Percentiles rank a stretch among this genome's conserved stretches.
phyloP scores from a whole-genome alignment of 306 rosid species.

The Vigna hirtella region DNA sequence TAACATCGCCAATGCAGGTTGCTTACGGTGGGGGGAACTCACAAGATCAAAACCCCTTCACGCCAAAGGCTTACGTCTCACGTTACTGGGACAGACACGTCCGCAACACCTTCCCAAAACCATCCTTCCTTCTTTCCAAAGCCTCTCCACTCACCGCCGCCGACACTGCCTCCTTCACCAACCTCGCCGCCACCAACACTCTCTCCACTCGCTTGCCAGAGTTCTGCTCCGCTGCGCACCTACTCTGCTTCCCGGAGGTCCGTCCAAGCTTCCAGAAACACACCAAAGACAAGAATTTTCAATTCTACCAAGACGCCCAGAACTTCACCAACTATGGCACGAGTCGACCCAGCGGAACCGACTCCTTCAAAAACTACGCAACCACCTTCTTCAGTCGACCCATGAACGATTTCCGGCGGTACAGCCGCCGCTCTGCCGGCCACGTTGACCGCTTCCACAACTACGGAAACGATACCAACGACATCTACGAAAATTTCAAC shows the following conservation, averaged over 20 bases:
- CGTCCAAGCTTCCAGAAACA: slow-evolving; percentile 56
- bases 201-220: slow-evolving; percentile 67
- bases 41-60: slow-evolving; percentile 65
- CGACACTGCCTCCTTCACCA: slow-evolving; percentile 56
- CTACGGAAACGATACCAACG: slow-evolving; percentile 58
- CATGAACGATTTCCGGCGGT: slow-evolving; percentile 69
- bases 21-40: slow-evolving; percentile 28
- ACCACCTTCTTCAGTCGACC: neutral
- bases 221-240: slow-evolving; percentile 75
- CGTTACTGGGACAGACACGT: slow-evolving; percentile 85
- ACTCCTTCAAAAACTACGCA: slow-evolving; percentile 76
- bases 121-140: slow-evolving; percentile 67
- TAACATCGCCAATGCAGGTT: slow-evolving; percentile 57
- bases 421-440: slow-evolving; percentile 66
- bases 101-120: slow-evolving; percentile 52
- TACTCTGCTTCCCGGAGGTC: slow-evolving; percentile 73
- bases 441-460: slow-evolving; percentile 59
- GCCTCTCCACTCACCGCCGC: slow-evolving; percentile 71
- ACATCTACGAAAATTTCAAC: slow-evolving; percentile 67
- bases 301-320: slow-evolving; percentile 41
- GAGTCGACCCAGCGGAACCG: slow-evolving; percentile 53
- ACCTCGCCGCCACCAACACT: slow-evolving; percentile 57
- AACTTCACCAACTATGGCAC: slow-evolving; percentile 83
- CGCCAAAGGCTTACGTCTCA: slow-evolving; percentile 63
- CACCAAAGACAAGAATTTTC: slow-evolving; percentile 46